Evolutionary conservation across 1,139 yeast species (phyloP), one percentile per base, ranked within the genome.

Genomic region (Pichia inconspicua): DNA sequence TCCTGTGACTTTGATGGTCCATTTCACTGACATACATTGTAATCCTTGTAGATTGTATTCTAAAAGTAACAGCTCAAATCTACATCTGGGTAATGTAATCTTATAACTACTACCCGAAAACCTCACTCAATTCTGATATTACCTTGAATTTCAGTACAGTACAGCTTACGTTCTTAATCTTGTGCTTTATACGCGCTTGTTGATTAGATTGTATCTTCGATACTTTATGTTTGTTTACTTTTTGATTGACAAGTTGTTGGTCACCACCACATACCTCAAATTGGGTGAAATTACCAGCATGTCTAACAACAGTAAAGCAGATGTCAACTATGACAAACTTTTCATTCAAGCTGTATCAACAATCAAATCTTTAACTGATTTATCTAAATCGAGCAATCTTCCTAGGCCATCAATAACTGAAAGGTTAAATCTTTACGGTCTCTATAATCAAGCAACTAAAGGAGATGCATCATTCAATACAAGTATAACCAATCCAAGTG

Each of bases 361-460:
- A 10, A 84, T 87, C 48, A 73, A 85, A 53, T 79, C 89, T 5
- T 70, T 87, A 46, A 82, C 92, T 10, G 76, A 85, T 7, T 72
- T 85, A 44, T 74, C 84, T 15, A 81, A 81, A 48, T 75, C 81
- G 47, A 83, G 84, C n/a, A 72, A 85, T 9, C 69, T 85, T 43
- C 87, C 94, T 0, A 74, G 90, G 42, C 96, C 96, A 0, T 90
- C 95, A 1, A 79, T 87, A 1, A 85, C 82, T 48, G 78, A 74
- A 52, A 66, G 95, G 32, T 79, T 84, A 50, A 75, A 74, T 51
- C 71, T 87, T 9, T 87, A 87, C 63, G 96, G 95, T 0, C 72
- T 87, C 45, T 87, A 86, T 66, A 87, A 87, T 59, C 96, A 87
- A 61, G 90, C 95, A 3, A 85, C 94, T 5, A 95, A 85, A 65